phyloP scores from a whole-genome alignment of 805 yeast species.

The Yamadazyma akitaensis region DNA sequence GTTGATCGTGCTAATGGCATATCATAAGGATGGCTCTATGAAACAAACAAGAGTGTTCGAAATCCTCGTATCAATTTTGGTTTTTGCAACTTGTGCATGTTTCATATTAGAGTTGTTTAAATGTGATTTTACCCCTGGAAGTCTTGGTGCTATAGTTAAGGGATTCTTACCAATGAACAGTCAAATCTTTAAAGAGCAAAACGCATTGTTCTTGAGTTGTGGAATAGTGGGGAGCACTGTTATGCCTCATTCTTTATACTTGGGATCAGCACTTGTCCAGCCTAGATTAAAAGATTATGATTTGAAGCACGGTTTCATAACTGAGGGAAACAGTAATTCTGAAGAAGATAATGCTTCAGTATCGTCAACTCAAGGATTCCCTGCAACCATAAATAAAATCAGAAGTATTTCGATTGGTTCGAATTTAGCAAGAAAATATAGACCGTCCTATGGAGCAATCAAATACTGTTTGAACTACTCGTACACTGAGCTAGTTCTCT shows the following conservation, averaged over 20 bases:
- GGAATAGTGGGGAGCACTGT: conserved; percentile 48
- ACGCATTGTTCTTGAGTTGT: conserved; percentile 42
- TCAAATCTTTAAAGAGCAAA: conserved; percentile 29
- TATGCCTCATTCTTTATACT: conserved; percentile 45
- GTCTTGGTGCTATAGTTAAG: conserved; percentile 48
- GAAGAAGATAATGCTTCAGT: neutral
- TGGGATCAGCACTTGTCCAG: conserved; percentile 45
- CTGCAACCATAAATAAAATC: conserved; percentile 16
- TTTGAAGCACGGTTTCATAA: conserved; percentile 25
- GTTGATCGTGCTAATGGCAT: conserved; percentile 78
- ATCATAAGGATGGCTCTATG: conserved; percentile 81
- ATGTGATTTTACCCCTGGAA: conserved; percentile 48
- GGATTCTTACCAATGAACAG: conserved; percentile 44
- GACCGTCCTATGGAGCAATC: conserved; percentile 79
- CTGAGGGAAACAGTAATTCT: conserved; percentile 1
- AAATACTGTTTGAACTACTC: conserved; percentile 76
- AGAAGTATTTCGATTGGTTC: conserved; percentile 15
- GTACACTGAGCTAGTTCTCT: conserved; percentile 76
- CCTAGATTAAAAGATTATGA: conserved; percentile 43
- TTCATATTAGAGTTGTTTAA: conserved; percentile 69
- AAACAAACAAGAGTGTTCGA: conserved; percentile 76
- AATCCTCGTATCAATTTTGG: conserved; percentile 71
- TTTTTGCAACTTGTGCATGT: conserved; percentile 79
- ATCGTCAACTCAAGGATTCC: conserved; percentile 9
- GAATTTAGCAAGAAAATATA: conserved; percentile 31